Conservation (phyloP, 805 yeast genomes). For the Ogataea parapolymorpha region DNA sequence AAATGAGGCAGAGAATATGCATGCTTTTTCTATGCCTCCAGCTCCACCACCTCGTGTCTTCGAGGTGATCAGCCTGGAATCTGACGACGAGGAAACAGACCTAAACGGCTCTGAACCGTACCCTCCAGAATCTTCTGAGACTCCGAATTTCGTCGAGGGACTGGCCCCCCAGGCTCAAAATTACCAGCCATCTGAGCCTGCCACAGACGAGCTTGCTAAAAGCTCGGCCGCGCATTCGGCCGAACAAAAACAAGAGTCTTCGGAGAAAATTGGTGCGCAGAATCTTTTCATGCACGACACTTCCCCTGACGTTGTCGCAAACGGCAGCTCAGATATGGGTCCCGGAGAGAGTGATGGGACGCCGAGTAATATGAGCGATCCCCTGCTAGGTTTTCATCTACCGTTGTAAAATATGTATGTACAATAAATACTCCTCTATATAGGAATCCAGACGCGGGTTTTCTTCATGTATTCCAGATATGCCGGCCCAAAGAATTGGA, state of each 20-base stretch:
- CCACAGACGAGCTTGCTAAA: too few species aligned
- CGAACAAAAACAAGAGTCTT: background rate
- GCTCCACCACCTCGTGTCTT: background rate
- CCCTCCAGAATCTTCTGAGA: too few species aligned
- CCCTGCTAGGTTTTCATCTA: constrained; percentile 13
- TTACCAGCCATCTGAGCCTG: too few species aligned
- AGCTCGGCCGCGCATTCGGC: too few species aligned
- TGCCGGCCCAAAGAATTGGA: constrained; percentile 66
- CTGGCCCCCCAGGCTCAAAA: too few species aligned
- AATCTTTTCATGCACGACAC: background rate
- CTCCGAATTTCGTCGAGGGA: too few species aligned
- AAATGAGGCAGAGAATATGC: background rate
- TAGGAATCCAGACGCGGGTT: constrained; percentile 63
- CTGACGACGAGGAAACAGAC: constrained; percentile 5
- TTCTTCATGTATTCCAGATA: constrained; percentile 51
- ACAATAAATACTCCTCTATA: constrained; percentile 18
- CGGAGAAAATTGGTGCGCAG: background rate
- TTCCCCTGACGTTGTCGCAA: background rate
- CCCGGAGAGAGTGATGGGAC: background rate
- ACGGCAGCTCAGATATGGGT: background rate
- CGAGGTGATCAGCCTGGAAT: constrained; percentile 8
- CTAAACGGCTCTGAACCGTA: background rate
- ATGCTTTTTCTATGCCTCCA: background rate
- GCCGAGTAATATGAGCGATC: constrained; percentile 1
- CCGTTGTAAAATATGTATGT: constrained; percentile 8